Conservation (phyloP, 1,139 yeast genomes). For the Yamadazyma atmosphaerica region DNA sequence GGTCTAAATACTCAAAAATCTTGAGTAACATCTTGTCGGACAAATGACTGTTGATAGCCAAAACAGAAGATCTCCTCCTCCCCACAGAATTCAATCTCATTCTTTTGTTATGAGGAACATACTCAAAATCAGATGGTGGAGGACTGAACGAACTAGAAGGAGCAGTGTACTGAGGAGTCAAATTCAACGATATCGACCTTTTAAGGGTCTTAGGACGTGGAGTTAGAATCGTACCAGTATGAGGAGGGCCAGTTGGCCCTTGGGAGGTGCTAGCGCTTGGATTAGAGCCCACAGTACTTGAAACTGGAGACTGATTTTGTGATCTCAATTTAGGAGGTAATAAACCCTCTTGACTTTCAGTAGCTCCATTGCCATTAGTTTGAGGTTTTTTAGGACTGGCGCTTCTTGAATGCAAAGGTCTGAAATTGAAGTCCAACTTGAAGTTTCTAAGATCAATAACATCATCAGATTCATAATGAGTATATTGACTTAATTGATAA, state of each 20-base stretch:
- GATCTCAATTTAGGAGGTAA: not conserved
- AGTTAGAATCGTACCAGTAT: not conserved
- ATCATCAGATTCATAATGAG: constrained; percentile 3
- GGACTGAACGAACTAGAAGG: constrained; percentile 7
- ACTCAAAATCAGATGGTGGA: constrained; percentile 22
- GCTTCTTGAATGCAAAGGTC: constrained; percentile 18
- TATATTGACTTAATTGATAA: not conserved
- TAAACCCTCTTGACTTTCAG: constrained; percentile 5
- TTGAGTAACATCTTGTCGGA: constrained; percentile 57
- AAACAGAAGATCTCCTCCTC: constrained; percentile 58
- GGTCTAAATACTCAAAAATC: constrained; percentile 51
- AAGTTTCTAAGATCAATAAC: constrained; percentile 12
- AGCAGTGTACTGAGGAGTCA: constrained; percentile 11
- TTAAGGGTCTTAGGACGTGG: constrained; percentile 3
- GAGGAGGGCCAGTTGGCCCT: not conserved
- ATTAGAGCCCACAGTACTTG: not conserved
- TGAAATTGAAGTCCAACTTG: constrained; percentile 17
- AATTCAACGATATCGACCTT: constrained; percentile 12
- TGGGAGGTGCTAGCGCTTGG: not conserved
- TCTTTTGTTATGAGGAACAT: constrained; percentile 55
- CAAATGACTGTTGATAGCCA: constrained; percentile 52
- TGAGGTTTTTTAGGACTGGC: constrained; percentile 15
- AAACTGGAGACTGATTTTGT: constrained; percentile 2
- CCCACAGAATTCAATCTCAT: constrained; percentile 42
- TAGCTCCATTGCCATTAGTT: constrained; percentile 4